A percentile compares a stretch with the other conserved stretches of the same genome.
Conservation (phyloP, 179 eudicot species). For the Drosera spatulata region DNA sequence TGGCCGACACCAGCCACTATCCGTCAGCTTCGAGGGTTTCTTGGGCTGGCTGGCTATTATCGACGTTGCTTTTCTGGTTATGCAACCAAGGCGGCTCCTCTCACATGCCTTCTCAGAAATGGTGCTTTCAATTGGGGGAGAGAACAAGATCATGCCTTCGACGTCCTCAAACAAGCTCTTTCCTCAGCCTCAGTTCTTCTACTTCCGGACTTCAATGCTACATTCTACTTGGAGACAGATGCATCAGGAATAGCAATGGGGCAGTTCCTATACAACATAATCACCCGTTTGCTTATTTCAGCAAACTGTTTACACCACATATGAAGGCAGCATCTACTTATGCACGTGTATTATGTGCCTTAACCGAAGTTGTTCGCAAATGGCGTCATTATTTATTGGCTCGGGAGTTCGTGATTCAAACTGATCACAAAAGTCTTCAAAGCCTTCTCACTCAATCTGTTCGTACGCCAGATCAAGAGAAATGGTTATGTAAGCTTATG, state of each 20-base stretch:
- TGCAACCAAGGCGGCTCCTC: too few species aligned
- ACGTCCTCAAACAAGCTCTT: too few species aligned
- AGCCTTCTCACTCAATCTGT: background rate
- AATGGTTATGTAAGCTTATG: background rate
- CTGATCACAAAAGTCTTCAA: slow-evolving; percentile 4
- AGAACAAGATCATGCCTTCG: too few species aligned
- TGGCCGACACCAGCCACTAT: background rate
- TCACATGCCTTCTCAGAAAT: too few species aligned
- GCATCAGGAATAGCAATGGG: background rate
- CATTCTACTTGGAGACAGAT: too few species aligned
- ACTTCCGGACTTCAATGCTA: too few species aligned
- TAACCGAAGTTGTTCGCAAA: slow-evolving; percentile 1
- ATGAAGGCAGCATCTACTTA: background rate
- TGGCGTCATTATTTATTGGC: slow-evolving; percentile 4
- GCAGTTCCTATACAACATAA: background rate
- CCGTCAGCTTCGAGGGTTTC: background rate
- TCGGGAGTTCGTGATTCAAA: background rate
- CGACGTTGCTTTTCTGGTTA: background rate
- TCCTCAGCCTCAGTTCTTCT: too few species aligned
- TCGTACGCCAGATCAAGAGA: background rate
- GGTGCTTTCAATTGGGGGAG: too few species aligned
- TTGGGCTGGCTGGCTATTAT: background rate
- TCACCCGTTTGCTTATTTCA: slow-evolving; percentile 6
- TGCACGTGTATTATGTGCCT: slow-evolving; percentile 3
- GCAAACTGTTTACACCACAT: background rate